A percentile compares a stretch with the other conserved stretches of the same genome.
Conservation (phyloP, 768 basidiomycete species). For the Zangia roseola region DNA sequence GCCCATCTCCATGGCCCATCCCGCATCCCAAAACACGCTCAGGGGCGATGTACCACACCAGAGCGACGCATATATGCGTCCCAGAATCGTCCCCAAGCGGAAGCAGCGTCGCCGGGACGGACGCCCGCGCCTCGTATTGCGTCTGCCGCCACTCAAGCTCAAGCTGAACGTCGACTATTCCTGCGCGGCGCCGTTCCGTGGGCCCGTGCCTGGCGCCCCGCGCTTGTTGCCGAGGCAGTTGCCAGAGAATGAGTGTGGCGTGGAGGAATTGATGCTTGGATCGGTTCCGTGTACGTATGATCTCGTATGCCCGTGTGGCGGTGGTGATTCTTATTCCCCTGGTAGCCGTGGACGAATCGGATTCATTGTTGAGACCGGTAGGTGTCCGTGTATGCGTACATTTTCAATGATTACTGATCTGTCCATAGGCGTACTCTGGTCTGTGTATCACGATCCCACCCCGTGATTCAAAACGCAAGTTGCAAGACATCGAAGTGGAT, state of each 20-base stretch:
- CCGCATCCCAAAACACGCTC: not conserved
- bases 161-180: not conserved
- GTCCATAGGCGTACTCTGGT: conserved; percentile 8
- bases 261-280: conserved; percentile 16
- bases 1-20: not conserved
- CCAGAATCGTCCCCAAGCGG: conserved; percentile 9
- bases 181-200: not conserved
- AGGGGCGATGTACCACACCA: not conserved
- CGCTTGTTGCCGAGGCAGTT: conserved; percentile 22
- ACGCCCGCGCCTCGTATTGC: not conserved
- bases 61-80: conserved; percentile 14
- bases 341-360: conserved; percentile 11
- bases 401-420: not conserved
- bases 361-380: conserved; percentile 18
- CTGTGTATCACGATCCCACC: conserved; percentile 27
- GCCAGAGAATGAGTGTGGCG: conserved; percentile 23
- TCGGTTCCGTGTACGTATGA: conserved; percentile 11
- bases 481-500: conserved; percentile 15
- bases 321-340: not conserved
- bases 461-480: conserved; percentile 22
- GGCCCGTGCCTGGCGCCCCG: conserved; percentile 24
- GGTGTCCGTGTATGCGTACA: not conserved
- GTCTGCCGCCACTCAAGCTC: conserved; percentile 14
- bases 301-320: not conserved
- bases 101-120: conserved; percentile 1